A percentile compares a stretch with the other conserved stretches of the same genome.
Evolutionary conservation across 2,329 filamentous ascomycete species (phyloP).

Genomic region (Hypoxylon sp.): DNA sequence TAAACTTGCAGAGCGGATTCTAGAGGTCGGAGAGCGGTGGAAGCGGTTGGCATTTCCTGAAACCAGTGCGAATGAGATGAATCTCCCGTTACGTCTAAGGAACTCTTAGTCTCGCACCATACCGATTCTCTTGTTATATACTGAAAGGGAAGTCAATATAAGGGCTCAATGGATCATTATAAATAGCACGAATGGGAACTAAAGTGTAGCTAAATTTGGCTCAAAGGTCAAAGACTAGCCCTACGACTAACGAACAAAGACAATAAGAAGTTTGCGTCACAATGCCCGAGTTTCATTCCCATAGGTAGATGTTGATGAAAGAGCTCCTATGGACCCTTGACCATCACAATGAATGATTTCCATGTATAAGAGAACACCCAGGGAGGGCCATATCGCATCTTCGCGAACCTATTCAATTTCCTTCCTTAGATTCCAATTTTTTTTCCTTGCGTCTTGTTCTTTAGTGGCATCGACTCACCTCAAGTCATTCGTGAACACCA

Average conservation of each 20-base stretch:
- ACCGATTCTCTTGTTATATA: neutral
- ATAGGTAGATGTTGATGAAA: conserved; percentile 11
- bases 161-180: neutral
- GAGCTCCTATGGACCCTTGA: neutral
- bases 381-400: neutral
- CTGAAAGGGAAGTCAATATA: conserved; percentile 2
- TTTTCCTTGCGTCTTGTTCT: conserved; percentile 19
- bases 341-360: conserved; percentile 3
- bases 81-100: too few relatives aligned
- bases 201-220: neutral
- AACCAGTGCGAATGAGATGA: too few relatives aligned
- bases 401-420: neutral
- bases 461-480: conserved; percentile 19
- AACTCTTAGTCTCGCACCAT: too few relatives aligned
- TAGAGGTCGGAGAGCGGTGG: conserved; percentile 14
- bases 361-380: conserved; percentile 20
- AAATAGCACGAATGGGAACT: neutral
- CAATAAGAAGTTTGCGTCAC: too few relatives aligned
- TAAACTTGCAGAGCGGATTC: conserved; percentile 9
- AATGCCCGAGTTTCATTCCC: neutral
- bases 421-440: conserved; percentile 12
- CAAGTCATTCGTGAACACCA: conserved; percentile 32
- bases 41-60: conserved; percentile 11
- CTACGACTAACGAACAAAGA: conserved; percentile 1
- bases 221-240: conserved; percentile 11